Conservation (phyloP, 257 asterid species). For the Leonotis leonurus region DNA sequence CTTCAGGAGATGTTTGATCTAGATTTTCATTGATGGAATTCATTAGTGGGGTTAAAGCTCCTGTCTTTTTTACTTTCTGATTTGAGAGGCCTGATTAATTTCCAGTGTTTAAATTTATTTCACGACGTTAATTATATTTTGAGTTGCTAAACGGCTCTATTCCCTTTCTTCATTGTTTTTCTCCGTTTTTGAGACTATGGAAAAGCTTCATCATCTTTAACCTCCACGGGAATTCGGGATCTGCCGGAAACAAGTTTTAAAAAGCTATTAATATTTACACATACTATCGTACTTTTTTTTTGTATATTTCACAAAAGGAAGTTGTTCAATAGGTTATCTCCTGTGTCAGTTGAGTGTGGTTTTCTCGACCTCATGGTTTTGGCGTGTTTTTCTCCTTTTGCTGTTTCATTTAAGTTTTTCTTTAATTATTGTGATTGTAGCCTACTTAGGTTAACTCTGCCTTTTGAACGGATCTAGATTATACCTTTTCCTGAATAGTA, state of each 20-base stretch:
- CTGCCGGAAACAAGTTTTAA: no score
- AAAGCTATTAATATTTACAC: no score
- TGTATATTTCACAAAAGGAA: no score
- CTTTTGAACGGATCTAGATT: neutral
- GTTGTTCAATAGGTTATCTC: no score
- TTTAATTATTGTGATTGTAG: no score
- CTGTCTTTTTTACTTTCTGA: neutral
- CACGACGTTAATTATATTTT: neutral
- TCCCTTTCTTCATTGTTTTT: no score
- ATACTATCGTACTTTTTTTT: no score
- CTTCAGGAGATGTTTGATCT: neutral
- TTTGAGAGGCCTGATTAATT: neutral
- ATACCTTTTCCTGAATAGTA: neutral
- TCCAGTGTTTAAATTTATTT: neutral
- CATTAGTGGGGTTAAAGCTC: no score
- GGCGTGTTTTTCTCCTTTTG: neutral
- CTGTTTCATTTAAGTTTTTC: neutral
- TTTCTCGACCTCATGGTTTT: no score
- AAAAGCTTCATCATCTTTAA: neutral
- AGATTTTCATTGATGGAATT: neutral
- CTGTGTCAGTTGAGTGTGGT: no score
- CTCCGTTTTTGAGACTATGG: neutral
- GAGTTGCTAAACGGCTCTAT: no score
- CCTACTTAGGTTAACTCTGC: neutral
- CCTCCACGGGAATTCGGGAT: no score